A percentile compares a stretch with the other conserved stretches of the same genome.
These are phyloP conservation scores for Geosmithia flava DNA, from an alignment of 2,329 filamentous ascomycete genomes.

Conservation along the genomic window DNA sequence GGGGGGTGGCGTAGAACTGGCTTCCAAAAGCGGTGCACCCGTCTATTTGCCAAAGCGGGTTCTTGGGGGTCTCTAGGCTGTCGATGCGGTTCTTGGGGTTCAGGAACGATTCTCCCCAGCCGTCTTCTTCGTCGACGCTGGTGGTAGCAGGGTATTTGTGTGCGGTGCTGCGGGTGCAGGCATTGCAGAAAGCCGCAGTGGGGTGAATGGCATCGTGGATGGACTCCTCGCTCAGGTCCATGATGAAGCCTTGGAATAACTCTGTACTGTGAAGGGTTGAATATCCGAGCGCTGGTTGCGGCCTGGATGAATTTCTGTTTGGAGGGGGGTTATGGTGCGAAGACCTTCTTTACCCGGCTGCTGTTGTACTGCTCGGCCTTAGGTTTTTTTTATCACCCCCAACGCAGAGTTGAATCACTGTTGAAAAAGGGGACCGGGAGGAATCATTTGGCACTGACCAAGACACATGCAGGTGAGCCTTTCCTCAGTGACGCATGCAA, in stretches of 20 bases:
- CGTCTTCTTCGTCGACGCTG: not conserved
- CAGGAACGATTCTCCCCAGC: constrained; percentile 36
- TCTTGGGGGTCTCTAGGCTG: constrained; percentile 30
- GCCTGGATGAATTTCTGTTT: not conserved
- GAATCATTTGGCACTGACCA: too few species aligned
- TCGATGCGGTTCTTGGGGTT: constrained; percentile 51
- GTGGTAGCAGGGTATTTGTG: not conserved
- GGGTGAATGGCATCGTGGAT: constrained; percentile 46
- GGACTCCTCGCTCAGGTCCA: constrained; percentile 40
- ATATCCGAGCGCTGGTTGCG: not conserved
- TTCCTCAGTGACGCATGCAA: too few species aligned
- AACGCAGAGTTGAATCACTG: too few species aligned
- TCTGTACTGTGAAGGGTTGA: not conserved
- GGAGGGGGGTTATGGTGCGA: too few species aligned
- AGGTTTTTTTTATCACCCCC: too few species aligned
- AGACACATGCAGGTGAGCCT: too few species aligned
- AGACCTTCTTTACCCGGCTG: too few species aligned
- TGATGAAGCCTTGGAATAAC: constrained; percentile 10
- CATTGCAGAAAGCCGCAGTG: constrained; percentile 35
- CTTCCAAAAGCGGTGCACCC: constrained; percentile 44
- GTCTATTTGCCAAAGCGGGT: constrained; percentile 44
- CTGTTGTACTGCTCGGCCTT: too few species aligned
- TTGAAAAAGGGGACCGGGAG: too few species aligned
- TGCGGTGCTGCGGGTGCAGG: not conserved
- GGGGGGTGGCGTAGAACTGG: constrained; percentile 43